Conservation (phyloP, 768 basidiomycete species). For the Hericium coralloides region DNA sequence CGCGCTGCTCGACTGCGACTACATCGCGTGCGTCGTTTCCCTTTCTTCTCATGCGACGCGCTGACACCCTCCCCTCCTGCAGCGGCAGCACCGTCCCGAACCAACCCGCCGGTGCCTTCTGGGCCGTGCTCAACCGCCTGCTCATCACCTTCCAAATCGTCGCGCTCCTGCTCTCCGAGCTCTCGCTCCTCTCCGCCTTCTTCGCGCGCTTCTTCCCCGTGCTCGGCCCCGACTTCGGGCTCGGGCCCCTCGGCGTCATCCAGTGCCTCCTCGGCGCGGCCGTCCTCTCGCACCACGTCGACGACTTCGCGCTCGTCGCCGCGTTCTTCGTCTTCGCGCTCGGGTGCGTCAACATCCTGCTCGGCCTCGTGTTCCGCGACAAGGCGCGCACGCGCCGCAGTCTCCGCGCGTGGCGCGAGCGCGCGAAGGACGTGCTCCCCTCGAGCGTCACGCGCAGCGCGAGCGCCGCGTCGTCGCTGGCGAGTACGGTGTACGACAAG, state of each 20-base stretch:
- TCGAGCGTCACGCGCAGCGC: constrained; percentile 21
- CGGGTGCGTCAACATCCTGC: constrained; percentile 75
- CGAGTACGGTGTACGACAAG: constrained; percentile 10
- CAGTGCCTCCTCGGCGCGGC: constrained; percentile 78
- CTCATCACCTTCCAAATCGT: constrained; percentile 82
- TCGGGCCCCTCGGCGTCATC: constrained; percentile 81
- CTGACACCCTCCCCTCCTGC: constrained; percentile 15
- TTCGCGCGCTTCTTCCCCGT: constrained; percentile 85
- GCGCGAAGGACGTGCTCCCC: constrained; percentile 49
- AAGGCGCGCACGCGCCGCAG: constrained; percentile 56
- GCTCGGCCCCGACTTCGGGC: constrained; percentile 73
- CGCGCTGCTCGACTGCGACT: constrained; percentile 10
- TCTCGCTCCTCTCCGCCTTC: constrained; percentile 71
- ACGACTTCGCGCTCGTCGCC: constrained; percentile 74
- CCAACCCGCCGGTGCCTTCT: constrained; percentile 85
- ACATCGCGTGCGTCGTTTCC: constrained; percentile 9
- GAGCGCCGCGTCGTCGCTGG: constrained; percentile 2
- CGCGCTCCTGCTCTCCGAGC: constrained; percentile 73
- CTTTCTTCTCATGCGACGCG: constrained; percentile 1
- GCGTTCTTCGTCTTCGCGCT: constrained; percentile 81
- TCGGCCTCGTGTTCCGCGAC: constrained; percentile 74
- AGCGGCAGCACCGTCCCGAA: constrained; percentile 79
- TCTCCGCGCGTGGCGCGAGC: constrained; percentile 56
- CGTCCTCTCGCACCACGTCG: constrained; percentile 67
- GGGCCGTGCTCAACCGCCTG: constrained; percentile 82